phyloP scores from a whole-genome alignment of 208 protist species.

The Leptomonas pyrrhocoris region DNA sequence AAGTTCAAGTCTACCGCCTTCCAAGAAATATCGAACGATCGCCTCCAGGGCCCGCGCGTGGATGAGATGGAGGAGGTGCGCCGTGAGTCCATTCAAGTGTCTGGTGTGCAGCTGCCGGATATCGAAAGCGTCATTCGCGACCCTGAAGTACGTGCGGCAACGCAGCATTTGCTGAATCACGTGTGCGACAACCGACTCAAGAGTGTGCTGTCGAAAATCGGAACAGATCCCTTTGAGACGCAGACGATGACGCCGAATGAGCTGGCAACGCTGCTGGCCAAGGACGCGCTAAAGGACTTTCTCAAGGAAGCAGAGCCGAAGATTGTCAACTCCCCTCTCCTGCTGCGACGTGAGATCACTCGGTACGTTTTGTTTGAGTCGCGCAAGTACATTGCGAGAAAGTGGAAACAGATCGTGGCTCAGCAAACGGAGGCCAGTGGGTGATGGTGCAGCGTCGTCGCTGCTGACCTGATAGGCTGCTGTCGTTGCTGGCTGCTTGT shows the following conservation, averaged over 20 bases:
- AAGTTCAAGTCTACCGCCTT: conserved; percentile 91
- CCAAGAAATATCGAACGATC: conserved; percentile 83
- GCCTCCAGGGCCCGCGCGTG: conserved; percentile 66
- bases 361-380: conserved; percentile 72
- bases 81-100: conserved; percentile 44
- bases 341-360: conserved; percentile 66
- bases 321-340: conserved; percentile 63
- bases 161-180: conserved; percentile 59
- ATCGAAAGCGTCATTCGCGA: conserved; percentile 71
- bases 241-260: conserved; percentile 61
- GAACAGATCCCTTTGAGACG: conserved; percentile 74
- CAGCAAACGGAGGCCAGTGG: conserved; percentile 15
- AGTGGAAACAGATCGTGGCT: conserved; percentile 60
- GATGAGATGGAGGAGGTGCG: conserved; percentile 74
- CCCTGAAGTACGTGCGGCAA: conserved; percentile 41
- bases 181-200: conserved; percentile 85
- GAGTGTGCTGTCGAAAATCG: conserved; percentile 84
- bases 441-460: not conserved
- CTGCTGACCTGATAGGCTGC: not conserved
- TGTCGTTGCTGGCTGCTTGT: too few species aligned
- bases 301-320: conserved; percentile 71
- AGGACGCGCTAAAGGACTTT: conserved; percentile 86
- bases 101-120: conserved; percentile 76
- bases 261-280: conserved; percentile 72
- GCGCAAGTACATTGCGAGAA: conserved; percentile 51